Conservation (phyloP, 805 yeast species). For the Starmerella sirachaensis region DNA sequence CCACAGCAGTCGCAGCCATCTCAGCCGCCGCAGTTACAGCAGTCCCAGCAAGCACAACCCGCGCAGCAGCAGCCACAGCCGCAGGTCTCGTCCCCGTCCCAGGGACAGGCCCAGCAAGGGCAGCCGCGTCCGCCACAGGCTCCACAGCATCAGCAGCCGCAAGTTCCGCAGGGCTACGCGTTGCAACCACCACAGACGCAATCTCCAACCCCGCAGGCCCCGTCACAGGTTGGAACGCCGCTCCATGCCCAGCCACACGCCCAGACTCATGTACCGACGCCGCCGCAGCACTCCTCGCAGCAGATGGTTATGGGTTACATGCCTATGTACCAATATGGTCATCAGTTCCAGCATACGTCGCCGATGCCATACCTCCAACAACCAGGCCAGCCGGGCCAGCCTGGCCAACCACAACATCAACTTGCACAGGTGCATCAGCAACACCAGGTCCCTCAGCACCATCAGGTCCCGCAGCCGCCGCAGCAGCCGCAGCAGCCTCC, state of each 20-base stretch:
- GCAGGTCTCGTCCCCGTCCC: conserved; percentile 1
- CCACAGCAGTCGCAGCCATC: conserved; percentile 1
- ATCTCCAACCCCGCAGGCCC: conserved; percentile 10
- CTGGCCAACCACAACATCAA: too few relatives aligned
- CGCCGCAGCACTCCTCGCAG: conserved; percentile 7
- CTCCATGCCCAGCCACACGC: conserved; percentile 10
- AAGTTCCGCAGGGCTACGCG: conserved; percentile 7
- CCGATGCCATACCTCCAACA: conserved; percentile 11
- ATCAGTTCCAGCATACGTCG: conserved; percentile 10
- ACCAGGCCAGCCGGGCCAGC: conserved; percentile 3
- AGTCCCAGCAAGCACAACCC: conserved; percentile 16
- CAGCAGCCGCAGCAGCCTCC: conserved; percentile 17
- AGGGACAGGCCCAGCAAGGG: conserved; percentile 4
- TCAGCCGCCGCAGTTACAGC: conserved; percentile 1
- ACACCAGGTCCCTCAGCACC: background rate
- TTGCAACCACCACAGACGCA: conserved; percentile 12
- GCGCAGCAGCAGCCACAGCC: background rate
- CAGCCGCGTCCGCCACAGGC: conserved; percentile 7
- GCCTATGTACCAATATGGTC: conserved; percentile 20
- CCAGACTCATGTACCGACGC: conserved; percentile 3
- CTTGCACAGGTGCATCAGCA: too few relatives aligned
- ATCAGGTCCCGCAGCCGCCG: conserved; percentile 1
- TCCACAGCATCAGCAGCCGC: conserved; percentile 7
- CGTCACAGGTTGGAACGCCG: conserved; percentile 8
- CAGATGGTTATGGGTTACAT: conserved; percentile 20